phyloP scores from a whole-genome alignment of 306 rosid species.

The Rubus idaeus region DNA sequence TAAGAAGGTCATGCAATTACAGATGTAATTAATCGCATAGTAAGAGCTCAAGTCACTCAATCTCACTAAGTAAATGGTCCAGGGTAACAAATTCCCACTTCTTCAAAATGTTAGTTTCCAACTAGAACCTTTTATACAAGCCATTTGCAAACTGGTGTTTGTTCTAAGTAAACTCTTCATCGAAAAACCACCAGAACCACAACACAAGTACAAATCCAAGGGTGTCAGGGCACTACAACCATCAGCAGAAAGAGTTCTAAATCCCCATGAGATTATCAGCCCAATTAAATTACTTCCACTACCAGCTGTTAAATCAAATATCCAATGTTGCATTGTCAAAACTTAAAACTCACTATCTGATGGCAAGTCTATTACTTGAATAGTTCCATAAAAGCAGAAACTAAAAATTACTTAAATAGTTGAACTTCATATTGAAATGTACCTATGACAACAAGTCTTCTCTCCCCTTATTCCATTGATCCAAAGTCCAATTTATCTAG shows the following conservation, averaged over 20 bases:
- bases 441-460: slow-evolving; percentile 12
- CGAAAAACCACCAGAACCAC: background rate
- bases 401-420: too few relatives aligned
- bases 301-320: background rate
- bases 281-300: background rate
- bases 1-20: background rate
- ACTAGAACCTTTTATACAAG: background rate
- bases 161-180: too few relatives aligned
- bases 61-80: background rate
- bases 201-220: background rate
- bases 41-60: background rate
- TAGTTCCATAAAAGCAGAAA: background rate
- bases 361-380: slow-evolving; percentile 3
- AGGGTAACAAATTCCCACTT: background rate
- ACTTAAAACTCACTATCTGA: background rate
- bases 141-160: background rate
- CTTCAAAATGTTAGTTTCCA: background rate
- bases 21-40: background rate
- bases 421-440: background rate
- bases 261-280: background rate
- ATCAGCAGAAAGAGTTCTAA: background rate
- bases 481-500: slow-evolving; percentile 24
- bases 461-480: slow-evolving; percentile 22
- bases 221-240: background rate
- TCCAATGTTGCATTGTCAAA: background rate